Evolutionary conservation across 2,329 filamentous ascomycete genomes (phyloP), one percentile per base, ranked within the genome.

Genomic region (Xylaria sp.): DNA sequence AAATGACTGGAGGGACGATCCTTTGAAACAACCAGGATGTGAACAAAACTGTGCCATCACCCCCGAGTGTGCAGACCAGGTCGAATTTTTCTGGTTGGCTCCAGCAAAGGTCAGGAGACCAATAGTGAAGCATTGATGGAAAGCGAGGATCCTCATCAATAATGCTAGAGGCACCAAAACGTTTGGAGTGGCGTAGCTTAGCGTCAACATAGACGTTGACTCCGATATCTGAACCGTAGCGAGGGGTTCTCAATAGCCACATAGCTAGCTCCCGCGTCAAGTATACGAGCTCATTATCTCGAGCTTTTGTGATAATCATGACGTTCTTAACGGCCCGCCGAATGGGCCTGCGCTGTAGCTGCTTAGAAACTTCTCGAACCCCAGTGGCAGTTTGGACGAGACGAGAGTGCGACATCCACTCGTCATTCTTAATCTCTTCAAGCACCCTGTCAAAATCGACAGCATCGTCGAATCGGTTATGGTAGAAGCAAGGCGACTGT

Each of bases 181-280:
- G 92, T 78, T 93, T 94, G 5, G 94, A 97, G 74, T 89, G 89
- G 74, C 90, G 90, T 68, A 99, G 85, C 82, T 99, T 98, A 71
- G 94, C 92, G 79, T 99, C 96, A n/a, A 99, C 96, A 77, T 97
- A 98, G 70, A 99, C 96, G 74, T 95, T 97, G 61, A 99, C 92
- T 15, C 96, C 96, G n/a, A 96, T 78, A 69, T 96, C 90, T 61
- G 89, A 93, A 49, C 93, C 93, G 77, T 99, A 97, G 54, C 96
- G 89, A 13, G 96, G 94, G 2, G 94, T 97, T 68, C 87, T 87
- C 67, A 99, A 86, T 38, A 99, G 85, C 93, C 95, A 99, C 72
- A 90, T 88, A 11, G 95, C 85, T 66, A 99, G 83, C 78, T 99
- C 94, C 66, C 92, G 88, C 1, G 96, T 99, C 72, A 97, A 84